Base-by-base conservation (phyloP, 345 rosid species). In the Populus ilicifolia region DNA sequence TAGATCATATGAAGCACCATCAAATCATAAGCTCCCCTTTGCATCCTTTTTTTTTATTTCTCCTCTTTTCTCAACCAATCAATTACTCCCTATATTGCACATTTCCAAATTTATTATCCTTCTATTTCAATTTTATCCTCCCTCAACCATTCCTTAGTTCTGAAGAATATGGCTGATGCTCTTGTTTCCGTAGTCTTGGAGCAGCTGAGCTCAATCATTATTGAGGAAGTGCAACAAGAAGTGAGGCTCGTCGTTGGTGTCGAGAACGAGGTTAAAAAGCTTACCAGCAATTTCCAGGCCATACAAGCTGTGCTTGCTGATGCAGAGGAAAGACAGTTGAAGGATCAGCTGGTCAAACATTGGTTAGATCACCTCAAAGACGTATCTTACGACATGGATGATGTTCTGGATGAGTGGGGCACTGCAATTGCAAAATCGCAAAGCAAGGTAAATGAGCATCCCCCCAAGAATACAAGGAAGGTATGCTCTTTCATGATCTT, bases 351-450 rank as follows among this genome's bases (percentile, higher is more conserved):
- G 2, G 25, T 72, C 30, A 56, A 20, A 2, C 18, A 3, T 11
- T 72, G 81, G 73, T 5, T 78, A 1, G 81, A 29, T 39, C 11
- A 73, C 48, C 48, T 78, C 25, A 67, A 52, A 67, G 61, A 36
- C 7, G 23, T 67, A 2, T 21, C 20, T 38, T 78, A 72, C 35
- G 73, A 78, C 20, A 27, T 78, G 1, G 73, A 72, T 13, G 72
- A 72, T 14, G 44, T 67, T 41, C 0, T 77, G 68, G 78, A 76
- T 52, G 78, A 76, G 46, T 67, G 72, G 78, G 17, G 20, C 56
- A 59, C 74, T 4, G 23, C 35, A 17, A 52, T 78, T 38, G 17
- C 12, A 13, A 39, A 73, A 41, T 33, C 56, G 8, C 11, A 44
- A 33, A 70, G 8, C 0, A 29, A 78, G 29, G 20, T 41, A 35